Conservation (phyloP, 1,284 basidiomycete genomes). For the Boletellus deceptivus region DNA sequence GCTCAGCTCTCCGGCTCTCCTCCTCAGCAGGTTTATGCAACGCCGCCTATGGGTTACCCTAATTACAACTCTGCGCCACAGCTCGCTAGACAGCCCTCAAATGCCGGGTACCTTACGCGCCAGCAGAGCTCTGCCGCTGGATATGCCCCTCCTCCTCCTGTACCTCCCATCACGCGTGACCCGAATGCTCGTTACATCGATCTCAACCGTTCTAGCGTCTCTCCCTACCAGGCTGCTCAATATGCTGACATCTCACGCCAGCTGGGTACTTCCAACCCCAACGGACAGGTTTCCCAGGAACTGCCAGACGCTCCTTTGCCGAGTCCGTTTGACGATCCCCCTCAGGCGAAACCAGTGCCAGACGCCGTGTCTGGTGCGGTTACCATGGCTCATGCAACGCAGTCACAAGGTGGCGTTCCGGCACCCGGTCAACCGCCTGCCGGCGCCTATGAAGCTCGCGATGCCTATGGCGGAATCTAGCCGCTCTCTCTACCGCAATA, state of each 20-base stretch:
- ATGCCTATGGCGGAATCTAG: constrained; percentile 65
- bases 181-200: constrained; percentile 53
- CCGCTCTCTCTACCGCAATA: background rate
- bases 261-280: constrained; percentile 46
- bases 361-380: background rate
- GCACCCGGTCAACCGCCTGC: constrained; percentile 34
- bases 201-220: constrained; percentile 61
- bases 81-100: constrained; percentile 29
- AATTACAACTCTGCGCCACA: constrained; percentile 27
- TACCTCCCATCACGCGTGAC: constrained; percentile 8
- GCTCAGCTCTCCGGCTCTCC: constrained; percentile 9
- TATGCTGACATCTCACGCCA: constrained; percentile 66
- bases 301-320: constrained; percentile 28
- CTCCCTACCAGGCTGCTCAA: constrained; percentile 70
- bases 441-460: constrained; percentile 59
- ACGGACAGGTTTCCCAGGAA: constrained; percentile 24
- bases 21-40: constrained; percentile 17
- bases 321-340: constrained; percentile 30
- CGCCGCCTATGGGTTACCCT: constrained; percentile 4
- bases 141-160: constrained; percentile 17
- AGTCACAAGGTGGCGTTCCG: constrained; percentile 4
- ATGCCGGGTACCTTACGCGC: constrained; percentile 23
- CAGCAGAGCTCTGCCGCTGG: constrained; percentile 18
- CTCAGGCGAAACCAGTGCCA: constrained; percentile 5
- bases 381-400: constrained; percentile 2